Conservation (phyloP, 176 grass and related monocot species). For the Oryza australiensis region DNA sequence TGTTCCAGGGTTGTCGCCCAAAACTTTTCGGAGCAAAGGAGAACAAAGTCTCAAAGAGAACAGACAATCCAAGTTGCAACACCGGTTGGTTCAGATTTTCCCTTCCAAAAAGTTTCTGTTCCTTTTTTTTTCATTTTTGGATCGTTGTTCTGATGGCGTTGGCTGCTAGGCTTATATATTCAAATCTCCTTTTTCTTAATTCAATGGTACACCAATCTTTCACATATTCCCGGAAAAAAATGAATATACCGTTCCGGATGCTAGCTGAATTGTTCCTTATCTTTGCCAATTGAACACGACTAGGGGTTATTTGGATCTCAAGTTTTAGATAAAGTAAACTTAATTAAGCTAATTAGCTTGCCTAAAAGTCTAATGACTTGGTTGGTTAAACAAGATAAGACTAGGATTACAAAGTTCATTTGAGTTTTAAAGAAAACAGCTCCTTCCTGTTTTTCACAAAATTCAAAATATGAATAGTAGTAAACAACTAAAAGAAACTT, state of each 20-base stretch:
- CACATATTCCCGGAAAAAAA: not conserved
- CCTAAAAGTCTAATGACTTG: not conserved
- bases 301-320: not conserved
- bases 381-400: not conserved
- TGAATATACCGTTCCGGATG: not conserved
- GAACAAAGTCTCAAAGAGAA: constrained; percentile 57
- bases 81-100: constrained; percentile 43
- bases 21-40: constrained; percentile 60
- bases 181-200: not conserved
- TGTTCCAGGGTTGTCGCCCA: constrained; percentile 41
- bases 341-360: not conserved
- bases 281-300: not conserved
- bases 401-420: not conserved
- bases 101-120: not conserved
- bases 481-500: not conserved
- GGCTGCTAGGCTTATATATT: not conserved
- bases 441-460: not conserved
- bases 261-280: not conserved
- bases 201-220: not conserved
- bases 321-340: not conserved
- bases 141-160: not conserved
- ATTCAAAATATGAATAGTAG: not conserved
- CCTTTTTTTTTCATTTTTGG: not conserved
- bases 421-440: not conserved
- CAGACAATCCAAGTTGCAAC: constrained; percentile 34